Evolutionary conservation across 1,284 basidiomycete genomes (phyloP), one percentile per base, ranked within the genome.

Genomic region (Ceratobasidium sp.): DNA sequence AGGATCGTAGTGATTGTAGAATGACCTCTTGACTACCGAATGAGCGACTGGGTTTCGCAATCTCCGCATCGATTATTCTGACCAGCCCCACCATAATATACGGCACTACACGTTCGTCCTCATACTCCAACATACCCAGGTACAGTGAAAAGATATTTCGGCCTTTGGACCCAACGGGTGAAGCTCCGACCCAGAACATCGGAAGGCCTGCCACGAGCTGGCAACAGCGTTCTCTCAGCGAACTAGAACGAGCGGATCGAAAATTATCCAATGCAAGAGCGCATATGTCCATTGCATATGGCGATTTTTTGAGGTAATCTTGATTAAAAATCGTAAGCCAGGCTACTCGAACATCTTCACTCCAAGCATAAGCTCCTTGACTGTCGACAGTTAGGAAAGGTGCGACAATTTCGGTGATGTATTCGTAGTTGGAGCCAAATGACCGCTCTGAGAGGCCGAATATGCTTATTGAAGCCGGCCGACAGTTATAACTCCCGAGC

Each of bases 361-460:
- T 62, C 17, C 17, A 62, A n/a, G 38, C 59, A 62, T 62, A 62
- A 38, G n/a, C 17, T n/a, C 59, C 38, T 40, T 42, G 20, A 15
- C 20, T n/a, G 5, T 62, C 59, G 33, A 13, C 10, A 20, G 5
- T 62, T 12, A 62, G 33, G 23, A 62, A 42, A n/a, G 59, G 59
- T 33, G 38, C 42, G 38, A 62, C 13, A 62, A 38, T 38, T 20
- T 62, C 59, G 38, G 42, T 40, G 9, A 62, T 62, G 38, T 62
- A 62, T n/a, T 62, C 20, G 17, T 38, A 62, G 33, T 62, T 38
- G 6, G 38, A 62, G n/a, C 59, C 59, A 13, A 62, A 62, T 62
- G 38, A 17, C 17, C 6, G 20, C 33, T 40, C 42, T 40, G 59
- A 38, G 17, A 62, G 59, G 33, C 38, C 38, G 20, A 38, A 62